A percentile compares a stretch with the other conserved stretches of the same genome.
phyloP scores from a whole-genome alignment of 129 eudicot species.

The Helianthus annuus region DNA sequence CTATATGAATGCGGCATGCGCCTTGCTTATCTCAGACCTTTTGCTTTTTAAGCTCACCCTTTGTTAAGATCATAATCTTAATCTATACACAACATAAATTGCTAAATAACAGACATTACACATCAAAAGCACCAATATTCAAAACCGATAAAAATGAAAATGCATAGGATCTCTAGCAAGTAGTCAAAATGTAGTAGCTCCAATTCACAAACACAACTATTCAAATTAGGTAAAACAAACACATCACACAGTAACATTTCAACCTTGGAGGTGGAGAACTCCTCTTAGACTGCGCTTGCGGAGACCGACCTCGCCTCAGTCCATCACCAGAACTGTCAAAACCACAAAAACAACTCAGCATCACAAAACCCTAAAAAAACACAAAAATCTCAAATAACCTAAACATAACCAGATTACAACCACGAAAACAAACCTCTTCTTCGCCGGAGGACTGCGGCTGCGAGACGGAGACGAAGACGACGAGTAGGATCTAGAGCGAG shows the following conservation, averaged over 20 bases:
- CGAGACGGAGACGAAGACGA: slow-evolving; percentile 70
- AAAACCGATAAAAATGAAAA: neutral
- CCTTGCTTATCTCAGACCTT: too few species aligned
- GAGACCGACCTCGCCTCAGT: slow-evolving; percentile 79
- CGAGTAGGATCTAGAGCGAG: slow-evolving; percentile 56
- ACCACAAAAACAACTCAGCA: neutral
- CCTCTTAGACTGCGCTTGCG: slow-evolving; percentile 69
- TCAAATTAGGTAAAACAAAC: too few species aligned
- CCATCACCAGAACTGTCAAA: slow-evolving; percentile 76
- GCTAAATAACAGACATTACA: neutral
- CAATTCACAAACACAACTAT: too few species aligned
- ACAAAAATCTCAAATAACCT: neutral
- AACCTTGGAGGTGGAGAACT: slow-evolving; percentile 77
- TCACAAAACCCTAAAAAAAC: neutral
- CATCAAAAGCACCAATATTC: neutral
- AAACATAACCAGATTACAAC: neutral
- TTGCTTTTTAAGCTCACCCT: too few species aligned
- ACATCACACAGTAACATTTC: too few species aligned
- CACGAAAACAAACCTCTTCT: slow-evolving; percentile 27
- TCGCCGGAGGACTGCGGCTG: slow-evolving; percentile 62
- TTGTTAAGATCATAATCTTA: neutral
- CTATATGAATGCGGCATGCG: too few species aligned
- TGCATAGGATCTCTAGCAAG: neutral
- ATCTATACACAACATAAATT: neutral
- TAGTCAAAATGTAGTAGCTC: neutral